These are phyloP conservation scores for Boletus sp. DNA, from an alignment of 768 basidiomycete species.

Conservation along the genomic window DNA sequence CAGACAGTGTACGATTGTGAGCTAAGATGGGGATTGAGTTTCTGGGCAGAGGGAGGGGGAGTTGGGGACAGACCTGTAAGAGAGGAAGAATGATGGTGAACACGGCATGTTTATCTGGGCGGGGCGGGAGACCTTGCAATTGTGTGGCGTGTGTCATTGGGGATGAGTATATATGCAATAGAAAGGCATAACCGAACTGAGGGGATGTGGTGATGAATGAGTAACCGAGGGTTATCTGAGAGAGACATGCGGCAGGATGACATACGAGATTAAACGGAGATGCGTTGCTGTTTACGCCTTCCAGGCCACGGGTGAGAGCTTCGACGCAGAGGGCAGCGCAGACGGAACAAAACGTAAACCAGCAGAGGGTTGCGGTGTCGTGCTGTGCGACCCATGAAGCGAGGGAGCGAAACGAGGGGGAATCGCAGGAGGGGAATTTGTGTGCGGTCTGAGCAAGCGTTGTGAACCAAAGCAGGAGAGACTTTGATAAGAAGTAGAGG, in stretches of 20 bases:
- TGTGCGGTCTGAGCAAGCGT: conserved; percentile 57
- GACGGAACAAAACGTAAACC: conserved; percentile 68
- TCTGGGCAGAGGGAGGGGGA: neutral
- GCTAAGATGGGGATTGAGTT: conserved; percentile 33
- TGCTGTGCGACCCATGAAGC: conserved; percentile 44
- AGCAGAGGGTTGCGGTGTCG: conserved; percentile 65
- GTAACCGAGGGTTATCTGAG: neutral
- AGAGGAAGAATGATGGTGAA: conserved; percentile 71
- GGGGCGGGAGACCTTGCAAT: conserved; percentile 44
- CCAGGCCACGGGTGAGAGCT: conserved; percentile 63
- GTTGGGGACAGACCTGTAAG: conserved; percentile 50
- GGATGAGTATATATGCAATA: conserved; percentile 70
- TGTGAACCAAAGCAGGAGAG: conserved; percentile 54
- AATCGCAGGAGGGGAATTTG: conserved; percentile 35
- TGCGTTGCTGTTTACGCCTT: conserved; percentile 54
- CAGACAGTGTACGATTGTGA: conserved; percentile 61
- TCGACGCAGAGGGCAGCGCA: conserved; percentile 65
- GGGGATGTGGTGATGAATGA: neutral
- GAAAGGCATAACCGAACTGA: conserved; percentile 74
- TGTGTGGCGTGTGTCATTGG: conserved; percentile 52
- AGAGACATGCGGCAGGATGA: conserved; percentile 11
- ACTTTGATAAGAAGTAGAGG: conserved; percentile 55
- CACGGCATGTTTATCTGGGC: conserved; percentile 72
- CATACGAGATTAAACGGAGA: conserved; percentile 72
- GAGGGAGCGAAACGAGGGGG: conserved; percentile 34